Conservation (phyloP, 2,329 filamentous ascomycete genomes). For the Ophiocordyceps camponoti-saundersi region DNA sequence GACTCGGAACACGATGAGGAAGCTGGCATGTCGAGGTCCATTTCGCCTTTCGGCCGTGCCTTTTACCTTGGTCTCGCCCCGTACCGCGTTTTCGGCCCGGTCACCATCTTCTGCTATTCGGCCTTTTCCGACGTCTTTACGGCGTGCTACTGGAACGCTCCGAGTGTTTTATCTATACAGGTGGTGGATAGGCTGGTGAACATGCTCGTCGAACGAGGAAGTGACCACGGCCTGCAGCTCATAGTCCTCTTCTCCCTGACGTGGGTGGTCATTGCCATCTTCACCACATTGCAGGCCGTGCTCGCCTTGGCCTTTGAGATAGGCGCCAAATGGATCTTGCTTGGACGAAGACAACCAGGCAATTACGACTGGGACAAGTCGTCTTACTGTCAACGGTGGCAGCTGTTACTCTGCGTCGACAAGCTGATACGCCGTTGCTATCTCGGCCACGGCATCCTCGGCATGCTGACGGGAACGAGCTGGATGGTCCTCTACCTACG, state of each 20-base stretch:
- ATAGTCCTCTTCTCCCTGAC: not conserved
- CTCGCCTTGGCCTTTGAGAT: slow-evolving; percentile 26
- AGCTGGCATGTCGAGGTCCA: not conserved
- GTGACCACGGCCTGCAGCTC: too few relatives aligned
- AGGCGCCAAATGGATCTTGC: slow-evolving; percentile 30
- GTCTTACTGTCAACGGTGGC: slow-evolving; percentile 41
- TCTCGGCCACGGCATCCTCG: slow-evolving; percentile 30
- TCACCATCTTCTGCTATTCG: slow-evolving; percentile 31
- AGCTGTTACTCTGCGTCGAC: slow-evolving; percentile 34
- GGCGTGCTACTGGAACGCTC: slow-evolving; percentile 32
- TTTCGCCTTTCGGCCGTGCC: slow-evolving; percentile 33
- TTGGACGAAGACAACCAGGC: slow-evolving; percentile 31
- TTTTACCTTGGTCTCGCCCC: slow-evolving; percentile 32
- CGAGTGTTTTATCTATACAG: slow-evolving; percentile 29
- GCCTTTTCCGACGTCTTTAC: slow-evolving; percentile 26
- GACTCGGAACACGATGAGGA: too few relatives aligned
- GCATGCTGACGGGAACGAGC: slow-evolving; percentile 33
- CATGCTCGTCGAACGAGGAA: not conserved
- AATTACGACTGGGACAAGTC: slow-evolving; percentile 40
- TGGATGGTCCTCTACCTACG: slow-evolving; percentile 36
- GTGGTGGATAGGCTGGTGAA: slow-evolving; percentile 18
- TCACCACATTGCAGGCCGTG: slow-evolving; percentile 24
- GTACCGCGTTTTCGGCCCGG: slow-evolving; percentile 29
- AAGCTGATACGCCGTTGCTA: slow-evolving; percentile 31
- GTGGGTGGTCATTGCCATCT: slow-evolving; percentile 15